phyloP scores from a whole-genome alignment of 2,329 filamentous ascomycete genomes.

The Gremmenia infestans region DNA sequence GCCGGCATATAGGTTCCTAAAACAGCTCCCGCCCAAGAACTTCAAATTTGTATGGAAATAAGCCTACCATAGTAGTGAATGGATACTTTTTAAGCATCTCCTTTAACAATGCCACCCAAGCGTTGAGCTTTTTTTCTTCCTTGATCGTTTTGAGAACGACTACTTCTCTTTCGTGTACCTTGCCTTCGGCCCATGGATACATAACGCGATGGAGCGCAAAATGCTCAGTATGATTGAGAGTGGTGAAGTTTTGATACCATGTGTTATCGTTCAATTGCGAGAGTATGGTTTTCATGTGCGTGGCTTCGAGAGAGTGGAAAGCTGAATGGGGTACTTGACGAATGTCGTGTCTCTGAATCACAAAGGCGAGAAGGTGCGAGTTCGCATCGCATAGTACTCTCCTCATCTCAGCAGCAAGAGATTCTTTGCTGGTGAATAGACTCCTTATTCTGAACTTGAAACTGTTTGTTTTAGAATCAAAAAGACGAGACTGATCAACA shows the following conservation, averaged over 20 bases:
- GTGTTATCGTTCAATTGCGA: constrained; percentile 21
- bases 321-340: constrained; percentile 24
- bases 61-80: not conserved
- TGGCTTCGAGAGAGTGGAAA: constrained; percentile 26
- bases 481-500: constrained; percentile 17
- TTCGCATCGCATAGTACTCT: constrained; percentile 15
- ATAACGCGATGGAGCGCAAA: constrained; percentile 9
- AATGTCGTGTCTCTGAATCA: constrained; percentile 14
- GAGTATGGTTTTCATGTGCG: constrained; percentile 27
- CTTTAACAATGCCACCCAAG: constrained; percentile 18
- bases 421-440: constrained; percentile 25
- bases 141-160: constrained; percentile 24
- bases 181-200: constrained; percentile 1
- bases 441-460: constrained; percentile 23
- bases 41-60: too few relatives aligned
- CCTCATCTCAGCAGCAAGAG: constrained; percentile 26
- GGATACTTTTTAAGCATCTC: constrained; percentile 1
- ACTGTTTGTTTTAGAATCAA: constrained; percentile 17
- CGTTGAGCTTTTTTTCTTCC: constrained; percentile 14
- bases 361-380: constrained; percentile 20
- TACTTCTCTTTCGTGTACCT: constrained; percentile 15
- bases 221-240: constrained; percentile 14
- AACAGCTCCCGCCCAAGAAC: too few relatives aligned
- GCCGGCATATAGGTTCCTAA: too few relatives aligned
- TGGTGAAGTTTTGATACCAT: constrained; percentile 26